These are phyloP conservation scores for Colletotrichum somersetense DNA, from an alignment of 2,329 filamentous ascomycete species.

Conservation along the genomic window DNA sequence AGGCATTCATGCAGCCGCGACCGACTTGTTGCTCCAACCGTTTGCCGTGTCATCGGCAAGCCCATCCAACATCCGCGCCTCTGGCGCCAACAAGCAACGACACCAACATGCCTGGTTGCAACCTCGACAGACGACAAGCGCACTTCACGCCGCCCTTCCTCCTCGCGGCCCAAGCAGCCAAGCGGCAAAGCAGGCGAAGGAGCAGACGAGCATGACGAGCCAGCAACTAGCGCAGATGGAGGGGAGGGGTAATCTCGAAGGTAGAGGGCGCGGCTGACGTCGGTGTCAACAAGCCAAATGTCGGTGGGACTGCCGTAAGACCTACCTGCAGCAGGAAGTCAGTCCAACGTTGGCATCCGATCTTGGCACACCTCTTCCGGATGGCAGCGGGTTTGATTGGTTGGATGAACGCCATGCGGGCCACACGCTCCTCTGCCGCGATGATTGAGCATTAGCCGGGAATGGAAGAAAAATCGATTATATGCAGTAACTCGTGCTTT, in stretches of 20 bases:
- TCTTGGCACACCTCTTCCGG: conserved; percentile 18
- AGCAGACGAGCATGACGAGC: neutral
- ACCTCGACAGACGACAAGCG: conserved; percentile 9
- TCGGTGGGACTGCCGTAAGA: neutral
- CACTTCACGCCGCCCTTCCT: neutral
- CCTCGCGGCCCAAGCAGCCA: neutral
- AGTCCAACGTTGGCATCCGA: conserved; percentile 29
- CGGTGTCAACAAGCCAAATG: neutral
- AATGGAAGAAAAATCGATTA: conserved; percentile 2
- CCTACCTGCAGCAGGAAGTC: conserved; percentile 3
- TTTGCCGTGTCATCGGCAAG: neutral
- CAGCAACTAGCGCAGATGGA: neutral
- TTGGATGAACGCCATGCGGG: conserved; percentile 10
- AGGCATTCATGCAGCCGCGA: neutral
- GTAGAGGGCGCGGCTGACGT: neutral
- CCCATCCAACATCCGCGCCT: conserved; percentile 9
- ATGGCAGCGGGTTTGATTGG: conserved; percentile 16
- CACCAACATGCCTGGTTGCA: neutral
- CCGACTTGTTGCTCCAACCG: neutral
- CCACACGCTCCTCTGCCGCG: conserved; percentile 21
- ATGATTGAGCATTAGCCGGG: neutral
- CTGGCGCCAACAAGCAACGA: conserved; percentile 1
- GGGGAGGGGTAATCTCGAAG: neutral
- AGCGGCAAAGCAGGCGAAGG: conserved; percentile 10
- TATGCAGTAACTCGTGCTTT: conserved; percentile 15